phyloP scores from a whole-genome alignment of 2,329 filamentous ascomycete genomes.

The Periconia macrospinosa region DNA sequence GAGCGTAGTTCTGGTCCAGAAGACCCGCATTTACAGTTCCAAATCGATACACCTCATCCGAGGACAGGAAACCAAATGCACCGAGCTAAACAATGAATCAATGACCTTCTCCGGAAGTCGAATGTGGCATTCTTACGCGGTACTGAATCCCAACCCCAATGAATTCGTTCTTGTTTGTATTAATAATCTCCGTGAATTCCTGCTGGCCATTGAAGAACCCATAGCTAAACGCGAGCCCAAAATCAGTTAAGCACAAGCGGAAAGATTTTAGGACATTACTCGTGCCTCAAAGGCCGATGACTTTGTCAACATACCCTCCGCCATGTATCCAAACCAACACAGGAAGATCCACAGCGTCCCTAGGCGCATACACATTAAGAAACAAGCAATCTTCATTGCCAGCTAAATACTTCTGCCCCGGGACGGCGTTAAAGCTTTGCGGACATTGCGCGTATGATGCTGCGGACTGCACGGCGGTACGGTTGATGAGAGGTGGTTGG shows the following conservation, averaged over 20 bases:
- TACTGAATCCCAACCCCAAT: constrained; percentile 56
- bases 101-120: neutral
- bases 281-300: too few relatives aligned
- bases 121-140: constrained; percentile 33
- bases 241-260: too few relatives aligned
- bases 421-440: constrained; percentile 12
- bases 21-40: constrained; percentile 46
- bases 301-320: too few relatives aligned
- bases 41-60: constrained; percentile 37
- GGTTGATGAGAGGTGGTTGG: constrained; percentile 12
- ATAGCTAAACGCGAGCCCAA: too few relatives aligned
- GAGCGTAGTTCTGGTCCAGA: constrained; percentile 52
- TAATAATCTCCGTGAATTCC: constrained; percentile 48
- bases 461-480: constrained; percentile 8
- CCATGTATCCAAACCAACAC: constrained; percentile 38
- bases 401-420: constrained; percentile 6
- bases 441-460: constrained; percentile 16
- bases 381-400: constrained; percentile 43
- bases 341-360: constrained; percentile 27
- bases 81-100: constrained; percentile 36
- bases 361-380: constrained; percentile 39
- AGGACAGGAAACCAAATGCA: constrained; percentile 48
- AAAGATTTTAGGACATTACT: too few relatives aligned
- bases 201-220: constrained; percentile 42
- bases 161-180: constrained; percentile 53